Evolutionary conservation across 306 rosid genomes (phyloP).

Genomic region (Argentina anserina): DNA sequence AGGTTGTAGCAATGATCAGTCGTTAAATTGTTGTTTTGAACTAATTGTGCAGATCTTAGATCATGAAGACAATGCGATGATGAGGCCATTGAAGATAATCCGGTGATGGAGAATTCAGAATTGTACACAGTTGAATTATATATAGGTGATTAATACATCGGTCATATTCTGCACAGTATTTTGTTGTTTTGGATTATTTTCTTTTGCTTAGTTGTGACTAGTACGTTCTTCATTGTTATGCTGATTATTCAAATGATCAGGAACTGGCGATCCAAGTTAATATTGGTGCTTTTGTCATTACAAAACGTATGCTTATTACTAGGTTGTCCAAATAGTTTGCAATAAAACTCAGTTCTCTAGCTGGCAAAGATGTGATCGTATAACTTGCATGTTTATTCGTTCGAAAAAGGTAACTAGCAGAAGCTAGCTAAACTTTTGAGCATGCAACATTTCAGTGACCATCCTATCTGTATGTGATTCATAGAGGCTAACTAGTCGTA

Average conservation of each 20-base stretch:
- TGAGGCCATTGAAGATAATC: slow-evolving; percentile 69
- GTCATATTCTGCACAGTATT: background rate
- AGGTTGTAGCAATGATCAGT: background rate
- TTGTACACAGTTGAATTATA: background rate
- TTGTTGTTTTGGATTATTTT: background rate
- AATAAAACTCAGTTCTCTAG: background rate
- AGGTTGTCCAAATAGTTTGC: background rate
- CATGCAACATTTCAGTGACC: no score
- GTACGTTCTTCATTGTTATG: background rate
- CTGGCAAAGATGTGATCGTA: background rate
- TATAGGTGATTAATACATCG: background rate
- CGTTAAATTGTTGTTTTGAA: background rate
- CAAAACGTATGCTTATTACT: background rate
- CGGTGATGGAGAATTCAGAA: no score
- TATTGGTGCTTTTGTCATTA: no score
- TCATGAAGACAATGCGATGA: slow-evolving; percentile 93
- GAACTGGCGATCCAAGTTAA: background rate
- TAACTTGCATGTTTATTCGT: background rate
- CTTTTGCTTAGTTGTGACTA: background rate
- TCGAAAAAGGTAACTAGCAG: no score
- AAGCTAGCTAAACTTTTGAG: no score
- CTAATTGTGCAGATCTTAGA: slow-evolving; percentile 57
- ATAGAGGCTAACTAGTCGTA: background rate
- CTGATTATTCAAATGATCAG: background rate
- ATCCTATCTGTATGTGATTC: no score